Evolutionary conservation across 2,329 filamentous ascomycete genomes (phyloP), one percentile per base, ranked within the genome.

Genomic region (Aspergillus piperis): DNA sequence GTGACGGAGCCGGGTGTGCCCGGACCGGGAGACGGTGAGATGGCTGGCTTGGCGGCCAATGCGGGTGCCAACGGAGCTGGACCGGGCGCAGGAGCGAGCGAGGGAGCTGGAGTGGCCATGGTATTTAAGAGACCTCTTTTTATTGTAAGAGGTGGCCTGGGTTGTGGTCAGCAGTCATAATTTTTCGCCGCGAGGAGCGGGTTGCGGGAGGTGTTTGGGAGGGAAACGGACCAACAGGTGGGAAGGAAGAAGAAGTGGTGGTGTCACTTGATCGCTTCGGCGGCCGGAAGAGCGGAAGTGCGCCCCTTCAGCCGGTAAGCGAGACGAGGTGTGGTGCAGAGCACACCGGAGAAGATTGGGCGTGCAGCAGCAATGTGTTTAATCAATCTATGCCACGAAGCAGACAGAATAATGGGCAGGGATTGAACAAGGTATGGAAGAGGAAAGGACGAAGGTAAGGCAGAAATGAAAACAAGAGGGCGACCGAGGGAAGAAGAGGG

Each of bases 1-100:
- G 90, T 94, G 74, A 93, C 86, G 55, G 83, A 81, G 56, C 77
- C 71, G 61, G 78, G 74, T 8, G 77, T 75, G 39, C 74, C 65
- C 39, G 75, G 73, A 36, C 72, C 71, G 17, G 78, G 73, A 11
- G 73, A 76, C 30, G 76, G 71, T 67, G 77, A 77, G 44, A 74
- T 68, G 36, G 73, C 67, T 27, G 76, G 73, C 61, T 77, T 75
- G 60, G 74, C 69, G 13, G 75, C 78, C 59, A 82, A 63, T 54
- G 72, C 64, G 55, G 74, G 67, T 44, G 73, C 75, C 42, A 75
- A 72, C 39, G 75, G 64, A 54, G 77, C 75, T 41, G 74, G 73
- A 58, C 74, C 72, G 49, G 77, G 71, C 53, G 76, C 71, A 11
- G 75, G 75, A n/a, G 75, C 71, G 10, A 74, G 77, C 59, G 75